A percentile compares a stretch with the other conserved stretches of the same genome.
Conservation (phyloP, 2,329 filamentous ascomycete species). For the Trichoderma hamatum region DNA sequence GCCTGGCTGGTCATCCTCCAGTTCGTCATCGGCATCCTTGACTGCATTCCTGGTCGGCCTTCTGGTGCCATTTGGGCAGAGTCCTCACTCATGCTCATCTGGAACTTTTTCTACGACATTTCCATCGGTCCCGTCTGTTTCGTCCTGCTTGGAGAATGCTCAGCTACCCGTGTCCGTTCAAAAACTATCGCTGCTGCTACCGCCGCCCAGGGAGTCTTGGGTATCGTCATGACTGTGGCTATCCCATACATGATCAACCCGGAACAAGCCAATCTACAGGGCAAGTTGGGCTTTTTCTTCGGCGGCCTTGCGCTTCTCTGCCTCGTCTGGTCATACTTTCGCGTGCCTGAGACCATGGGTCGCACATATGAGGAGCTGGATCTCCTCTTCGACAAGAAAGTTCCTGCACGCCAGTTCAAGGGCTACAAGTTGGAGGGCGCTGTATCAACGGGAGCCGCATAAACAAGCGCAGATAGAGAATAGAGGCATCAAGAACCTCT, state of each 20-base stretch:
- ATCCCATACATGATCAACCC: slow-evolving; percentile 42
- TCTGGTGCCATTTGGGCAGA: slow-evolving; percentile 43
- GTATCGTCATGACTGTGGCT: slow-evolving; percentile 37
- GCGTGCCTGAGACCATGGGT: slow-evolving; percentile 40
- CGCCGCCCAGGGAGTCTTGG: slow-evolving; percentile 35
- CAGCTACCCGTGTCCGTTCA: slow-evolving; percentile 46
- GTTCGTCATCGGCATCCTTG: slow-evolving; percentile 45
- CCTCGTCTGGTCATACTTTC: slow-evolving; percentile 41
- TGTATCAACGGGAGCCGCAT: slow-evolving; percentile 11
- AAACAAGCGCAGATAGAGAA: not conserved
- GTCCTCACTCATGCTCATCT: slow-evolving; percentile 47
- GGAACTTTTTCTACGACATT: slow-evolving; percentile 49
- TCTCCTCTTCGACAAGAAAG: slow-evolving; percentile 39
- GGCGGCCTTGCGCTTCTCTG: slow-evolving; percentile 36
- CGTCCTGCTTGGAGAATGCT: slow-evolving; percentile 47
- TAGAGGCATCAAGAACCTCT: not conserved
- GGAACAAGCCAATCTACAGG: slow-evolving; percentile 41
- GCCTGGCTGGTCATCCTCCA: slow-evolving; percentile 46
- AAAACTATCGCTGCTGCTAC: slow-evolving; percentile 49
- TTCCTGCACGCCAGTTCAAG: slow-evolving; percentile 43
- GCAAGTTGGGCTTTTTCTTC: slow-evolving; percentile 42
- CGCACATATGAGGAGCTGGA: slow-evolving; percentile 42
- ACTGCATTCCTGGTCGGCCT: slow-evolving; percentile 53
- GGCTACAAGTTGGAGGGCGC: slow-evolving; percentile 24
- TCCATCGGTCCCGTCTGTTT: slow-evolving; percentile 49